phyloP scores from a whole-genome alignment of 257 asterid genomes.

The Mitragyna speciosa region DNA sequence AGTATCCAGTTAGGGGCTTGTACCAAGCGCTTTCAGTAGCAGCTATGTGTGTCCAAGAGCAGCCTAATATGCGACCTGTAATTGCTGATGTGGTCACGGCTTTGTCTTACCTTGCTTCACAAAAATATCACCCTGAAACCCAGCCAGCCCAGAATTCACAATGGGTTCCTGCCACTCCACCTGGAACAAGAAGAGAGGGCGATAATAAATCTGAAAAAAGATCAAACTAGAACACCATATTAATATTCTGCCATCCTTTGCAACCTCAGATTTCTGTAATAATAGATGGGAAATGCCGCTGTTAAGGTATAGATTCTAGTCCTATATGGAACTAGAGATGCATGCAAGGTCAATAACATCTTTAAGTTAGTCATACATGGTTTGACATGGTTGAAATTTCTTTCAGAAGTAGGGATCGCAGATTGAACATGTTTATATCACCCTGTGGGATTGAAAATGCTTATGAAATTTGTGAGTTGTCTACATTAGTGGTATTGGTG shows the following conservation, averaged over 20 bases:
- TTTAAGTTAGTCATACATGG: neutral
- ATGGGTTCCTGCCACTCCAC: slow-evolving; percentile 55
- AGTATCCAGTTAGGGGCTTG: slow-evolving; percentile 69
- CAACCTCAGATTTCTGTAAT: neutral
- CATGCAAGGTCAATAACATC: neutral
- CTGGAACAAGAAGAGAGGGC: slow-evolving; percentile 42
- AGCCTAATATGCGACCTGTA: slow-evolving; percentile 68
- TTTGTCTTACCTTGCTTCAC: slow-evolving; percentile 68
- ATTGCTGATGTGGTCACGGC: slow-evolving; percentile 93
- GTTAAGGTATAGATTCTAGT: neutral
- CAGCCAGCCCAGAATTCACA: slow-evolving; percentile 43
- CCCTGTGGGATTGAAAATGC: neutral
- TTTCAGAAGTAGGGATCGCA: neutral
- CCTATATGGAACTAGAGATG: neutral
- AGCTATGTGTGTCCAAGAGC: slow-evolving; percentile 90
- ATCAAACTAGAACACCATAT: slow-evolving; percentile 23
- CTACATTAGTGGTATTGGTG: neutral
- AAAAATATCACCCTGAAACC: slow-evolving; percentile 48
- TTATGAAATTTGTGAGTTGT: neutral
- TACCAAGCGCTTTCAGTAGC: slow-evolving; percentile 88
- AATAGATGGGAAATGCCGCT: neutral
- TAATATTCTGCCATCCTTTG: slow-evolving; percentile 13
- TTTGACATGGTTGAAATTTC: neutral
- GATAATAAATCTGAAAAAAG: slow-evolving; percentile 40
- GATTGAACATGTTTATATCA: neutral